Percentiles rank a stretch among this genome's conserved stretches.
These are phyloP conservation scores for Pythium graminicola DNA, from an alignment of 352 stramenopile species.

Conservation along the genomic window DNA sequence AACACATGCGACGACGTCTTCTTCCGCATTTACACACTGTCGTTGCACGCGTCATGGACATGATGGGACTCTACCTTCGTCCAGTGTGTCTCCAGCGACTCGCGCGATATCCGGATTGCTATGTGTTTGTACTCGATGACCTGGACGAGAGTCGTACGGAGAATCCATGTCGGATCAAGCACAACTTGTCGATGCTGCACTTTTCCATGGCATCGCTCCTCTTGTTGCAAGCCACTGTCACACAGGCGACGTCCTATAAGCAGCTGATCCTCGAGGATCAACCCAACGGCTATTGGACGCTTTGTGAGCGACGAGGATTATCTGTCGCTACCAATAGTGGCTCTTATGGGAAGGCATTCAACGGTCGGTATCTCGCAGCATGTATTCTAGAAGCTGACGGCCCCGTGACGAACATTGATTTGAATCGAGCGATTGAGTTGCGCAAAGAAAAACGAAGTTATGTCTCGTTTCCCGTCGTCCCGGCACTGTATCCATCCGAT, in stretches of 20 bases:
- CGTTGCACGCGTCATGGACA: conserved; percentile 38
- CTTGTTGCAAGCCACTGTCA: conserved; percentile 52
- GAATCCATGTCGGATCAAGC: conserved; percentile 57
- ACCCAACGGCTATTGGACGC: conserved; percentile 79
- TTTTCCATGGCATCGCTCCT: conserved; percentile 53
- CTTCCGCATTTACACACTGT: conserved; percentile 46
- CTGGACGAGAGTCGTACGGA: conserved; percentile 35
- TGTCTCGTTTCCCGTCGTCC: conserved; percentile 41
- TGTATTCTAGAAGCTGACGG: conserved; percentile 70
- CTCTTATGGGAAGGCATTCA: conserved; percentile 32
- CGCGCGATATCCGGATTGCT: conserved; percentile 44
- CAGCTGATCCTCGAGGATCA: conserved; percentile 58
- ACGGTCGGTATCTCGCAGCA: conserved; percentile 47
- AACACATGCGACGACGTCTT: conserved; percentile 59
- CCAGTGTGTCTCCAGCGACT: conserved; percentile 37
- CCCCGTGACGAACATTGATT: conserved; percentile 73
- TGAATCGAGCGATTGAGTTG: conserved; percentile 69
- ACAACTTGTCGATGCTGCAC: conserved; percentile 81
- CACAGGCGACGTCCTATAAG: conserved; percentile 76
- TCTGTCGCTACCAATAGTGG: conserved; percentile 68
- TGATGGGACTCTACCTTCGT: conserved; percentile 55
- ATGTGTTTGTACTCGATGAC: conserved; percentile 76
- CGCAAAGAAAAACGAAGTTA: conserved; percentile 50
- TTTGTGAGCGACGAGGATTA: conserved; percentile 78
- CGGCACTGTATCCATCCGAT: conserved; percentile 33